Evolutionary conservation across 306 rosid genomes (phyloP).

Genomic region (Lathyrus tuberosus): DNA sequence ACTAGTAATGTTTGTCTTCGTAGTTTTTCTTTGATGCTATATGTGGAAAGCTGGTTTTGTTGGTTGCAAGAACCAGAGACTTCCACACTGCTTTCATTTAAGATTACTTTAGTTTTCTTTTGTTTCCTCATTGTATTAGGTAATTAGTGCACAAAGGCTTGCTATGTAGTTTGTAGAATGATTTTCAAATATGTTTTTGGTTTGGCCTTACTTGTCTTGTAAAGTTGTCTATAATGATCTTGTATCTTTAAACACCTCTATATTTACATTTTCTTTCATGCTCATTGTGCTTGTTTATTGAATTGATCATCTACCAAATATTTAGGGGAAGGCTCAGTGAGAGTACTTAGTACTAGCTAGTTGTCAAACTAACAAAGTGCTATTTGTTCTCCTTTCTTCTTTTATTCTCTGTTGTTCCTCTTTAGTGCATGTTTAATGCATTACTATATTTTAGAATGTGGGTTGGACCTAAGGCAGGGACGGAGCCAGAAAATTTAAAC

Average conservation of each 20-base stretch:
- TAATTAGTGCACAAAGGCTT: slow-evolving; percentile 23
- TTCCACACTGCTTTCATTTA: slow-evolving; percentile 2
- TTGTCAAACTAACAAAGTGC: neutral
- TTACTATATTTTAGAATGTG: neutral
- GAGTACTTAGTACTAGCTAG: slow-evolving; percentile 14
- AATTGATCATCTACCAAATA: slow-evolving; percentile 32
- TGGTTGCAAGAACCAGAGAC: slow-evolving; percentile 10
- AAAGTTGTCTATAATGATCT: neutral
- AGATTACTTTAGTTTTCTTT: slow-evolving; percentile 21
- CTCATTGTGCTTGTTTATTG: slow-evolving; percentile 19
- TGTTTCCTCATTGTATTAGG: slow-evolving; percentile 12
- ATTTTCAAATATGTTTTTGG: neutral
- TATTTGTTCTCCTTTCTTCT: slow-evolving; percentile 20
- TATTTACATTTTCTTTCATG: slow-evolving; percentile 1
- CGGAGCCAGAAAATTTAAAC: no score
- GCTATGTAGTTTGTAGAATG: slow-evolving; percentile 21
- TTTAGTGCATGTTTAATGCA: slow-evolving; percentile 30
- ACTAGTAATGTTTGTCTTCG: slow-evolving; percentile 23
- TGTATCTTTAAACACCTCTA: slow-evolving; percentile 15
- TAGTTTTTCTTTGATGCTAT: slow-evolving; percentile 17
- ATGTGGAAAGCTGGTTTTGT: slow-evolving; percentile 7
- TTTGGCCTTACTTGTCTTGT: slow-evolving; percentile 9
- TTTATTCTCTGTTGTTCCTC: slow-evolving; percentile 31
- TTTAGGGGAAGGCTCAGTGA: slow-evolving; percentile 12
- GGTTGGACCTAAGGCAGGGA: no score